Percentiles rank a stretch among this genome's conserved stretches.
phyloP scores from a whole-genome alignment of 345 rosid genomes.

The Streptanthus diversifolius region DNA sequence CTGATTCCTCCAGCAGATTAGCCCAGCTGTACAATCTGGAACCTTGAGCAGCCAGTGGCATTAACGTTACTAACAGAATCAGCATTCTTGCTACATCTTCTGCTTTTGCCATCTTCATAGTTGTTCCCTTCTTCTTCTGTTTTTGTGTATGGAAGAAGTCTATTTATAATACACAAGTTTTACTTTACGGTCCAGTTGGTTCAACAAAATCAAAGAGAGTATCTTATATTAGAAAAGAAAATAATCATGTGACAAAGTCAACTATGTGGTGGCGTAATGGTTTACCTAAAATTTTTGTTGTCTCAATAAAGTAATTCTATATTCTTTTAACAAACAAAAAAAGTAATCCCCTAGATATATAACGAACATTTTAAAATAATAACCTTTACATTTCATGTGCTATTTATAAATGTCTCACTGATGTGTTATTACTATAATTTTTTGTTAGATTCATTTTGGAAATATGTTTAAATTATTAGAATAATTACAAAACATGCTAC shows the following conservation, averaged over 20 bases:
- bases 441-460: too few relatives aligned
- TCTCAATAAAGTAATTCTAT: background rate
- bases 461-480: too few relatives aligned
- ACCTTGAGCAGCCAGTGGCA: slow-evolving; percentile 31
- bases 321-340: too few relatives aligned
- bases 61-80: slow-evolving; percentile 5
- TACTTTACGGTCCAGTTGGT: slow-evolving; percentile 14
- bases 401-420: too few relatives aligned
- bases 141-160: background rate
- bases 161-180: background rate
- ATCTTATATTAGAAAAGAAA: background rate
- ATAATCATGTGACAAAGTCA: slow-evolving; percentile 7
- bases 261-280: slow-evolving; percentile 20
- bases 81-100: slow-evolving; percentile 6
- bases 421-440: too few relatives aligned
- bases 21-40: slow-evolving; percentile 34
- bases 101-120: slow-evolving; percentile 1
- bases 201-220: background rate
- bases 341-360: too few relatives aligned
- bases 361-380: too few relatives aligned
- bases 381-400: too few relatives aligned
- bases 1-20: slow-evolving; percentile 19
- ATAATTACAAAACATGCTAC: too few relatives aligned
- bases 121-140: background rate
- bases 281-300: slow-evolving; percentile 24